A percentile compares a stretch with the other conserved stretches of the same genome.
Conservation (phyloP, 176 grass and related monocot species). For the Tillandsia leiboldiana region DNA sequence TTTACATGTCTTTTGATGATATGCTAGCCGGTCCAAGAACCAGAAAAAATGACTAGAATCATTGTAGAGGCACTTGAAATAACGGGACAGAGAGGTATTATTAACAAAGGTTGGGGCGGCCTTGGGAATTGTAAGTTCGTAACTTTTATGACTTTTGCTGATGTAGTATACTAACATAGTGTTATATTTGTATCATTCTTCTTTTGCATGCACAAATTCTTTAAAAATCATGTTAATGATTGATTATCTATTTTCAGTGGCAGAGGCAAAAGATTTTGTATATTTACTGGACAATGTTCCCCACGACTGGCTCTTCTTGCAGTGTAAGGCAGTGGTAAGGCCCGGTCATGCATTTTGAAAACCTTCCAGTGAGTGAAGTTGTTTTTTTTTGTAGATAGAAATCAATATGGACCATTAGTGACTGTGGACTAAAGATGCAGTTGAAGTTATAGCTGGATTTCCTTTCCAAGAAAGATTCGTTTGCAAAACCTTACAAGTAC, state of each 20-base stretch:
- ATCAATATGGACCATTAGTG: background rate
- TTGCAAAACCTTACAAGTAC: too few species aligned
- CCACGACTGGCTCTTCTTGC: constrained; percentile 95
- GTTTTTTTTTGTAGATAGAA: constrained; percentile 7
- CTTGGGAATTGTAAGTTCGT: constrained; percentile 81
- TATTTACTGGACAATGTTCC: constrained; percentile 88
- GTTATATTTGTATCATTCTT: constrained; percentile 8
- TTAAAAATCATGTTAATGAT: constrained; percentile 13
- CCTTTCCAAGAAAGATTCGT: background rate
- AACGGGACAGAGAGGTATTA: constrained; percentile 86
- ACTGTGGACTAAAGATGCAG: background rate
- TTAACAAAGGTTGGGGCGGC: constrained; percentile 98
- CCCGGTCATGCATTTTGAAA: background rate
- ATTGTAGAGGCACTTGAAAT: constrained; percentile 73
- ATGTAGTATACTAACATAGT: background rate
- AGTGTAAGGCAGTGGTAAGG: constrained; percentile 84
- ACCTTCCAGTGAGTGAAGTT: constrained; percentile 1
- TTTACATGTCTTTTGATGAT: constrained; percentile 17
- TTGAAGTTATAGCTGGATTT: background rate
- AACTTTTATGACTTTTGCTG: constrained; percentile 1
- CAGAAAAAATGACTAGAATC: constrained; percentile 75
- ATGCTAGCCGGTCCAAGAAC: constrained; percentile 88
- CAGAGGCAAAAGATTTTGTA: constrained; percentile 70
- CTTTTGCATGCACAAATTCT: constrained; percentile 11
- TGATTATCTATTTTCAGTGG: constrained; percentile 39